These are phyloP conservation scores for Ligustrum vulgare DNA, from an alignment of 257 asterid genomes.

Conservation along the genomic window DNA sequence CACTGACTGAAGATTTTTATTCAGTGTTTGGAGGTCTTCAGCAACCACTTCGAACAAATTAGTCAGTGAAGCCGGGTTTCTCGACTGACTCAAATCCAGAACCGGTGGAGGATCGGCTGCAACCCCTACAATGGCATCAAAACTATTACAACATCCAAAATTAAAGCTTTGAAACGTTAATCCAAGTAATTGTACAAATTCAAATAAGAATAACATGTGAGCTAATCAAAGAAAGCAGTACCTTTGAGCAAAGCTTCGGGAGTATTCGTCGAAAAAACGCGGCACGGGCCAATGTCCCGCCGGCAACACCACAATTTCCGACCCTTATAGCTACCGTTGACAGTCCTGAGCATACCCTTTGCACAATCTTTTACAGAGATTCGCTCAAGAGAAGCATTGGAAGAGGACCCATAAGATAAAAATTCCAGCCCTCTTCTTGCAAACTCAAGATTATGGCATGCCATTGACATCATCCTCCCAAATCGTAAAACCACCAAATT, in stretches of 20 bases:
- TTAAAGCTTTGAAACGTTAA: constrained; percentile 1
- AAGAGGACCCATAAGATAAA: constrained; percentile 69
- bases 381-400: constrained; percentile 51
- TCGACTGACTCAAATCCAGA: constrained; percentile 46
- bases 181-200: not conserved
- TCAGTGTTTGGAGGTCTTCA: constrained; percentile 68
- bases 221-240: constrained; percentile 22
- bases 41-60: constrained; percentile 79
- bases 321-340: constrained; percentile 43
- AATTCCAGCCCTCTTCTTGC: constrained; percentile 61
- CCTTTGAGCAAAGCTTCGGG: constrained; percentile 66
- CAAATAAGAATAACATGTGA: not conserved
- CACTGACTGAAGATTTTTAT: constrained; percentile 79
- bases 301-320: constrained; percentile 47
- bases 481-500: constrained; percentile 19
- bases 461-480: constrained; percentile 66
- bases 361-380: constrained; percentile 34
- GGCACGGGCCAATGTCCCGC: constrained; percentile 53
- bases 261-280: constrained; percentile 62
- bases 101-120: constrained; percentile 54
- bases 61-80: constrained; percentile 42
- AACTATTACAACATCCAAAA: constrained; percentile 24
- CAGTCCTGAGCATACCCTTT: constrained; percentile 47
- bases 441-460: constrained; percentile 66
- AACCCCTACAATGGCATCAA: constrained; percentile 35